Conservation (phyloP, 2,329 filamentous ascomycete genomes). For the Elsinoe australis region DNA sequence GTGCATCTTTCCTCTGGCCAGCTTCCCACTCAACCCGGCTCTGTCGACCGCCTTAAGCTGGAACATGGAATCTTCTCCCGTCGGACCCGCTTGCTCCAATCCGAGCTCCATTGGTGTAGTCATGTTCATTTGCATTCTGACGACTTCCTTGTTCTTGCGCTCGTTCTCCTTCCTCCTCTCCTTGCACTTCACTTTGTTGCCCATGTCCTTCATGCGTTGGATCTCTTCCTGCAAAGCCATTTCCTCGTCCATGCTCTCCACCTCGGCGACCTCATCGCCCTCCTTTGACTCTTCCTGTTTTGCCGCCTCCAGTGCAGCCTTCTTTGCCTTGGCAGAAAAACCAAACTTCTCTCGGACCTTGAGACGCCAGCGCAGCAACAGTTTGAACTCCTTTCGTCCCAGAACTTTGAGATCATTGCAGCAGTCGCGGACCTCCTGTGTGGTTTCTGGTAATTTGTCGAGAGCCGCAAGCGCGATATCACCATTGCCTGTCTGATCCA, state of each 20-base stretch:
- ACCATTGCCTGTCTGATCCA: constrained; percentile 63
- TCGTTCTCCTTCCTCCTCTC: constrained; percentile 85
- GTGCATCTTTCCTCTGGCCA: constrained; percentile 69
- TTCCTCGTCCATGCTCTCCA: constrained; percentile 92
- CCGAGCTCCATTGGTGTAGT: constrained; percentile 91
- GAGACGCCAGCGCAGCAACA: constrained; percentile 80
- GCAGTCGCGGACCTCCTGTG: constrained; percentile 67
- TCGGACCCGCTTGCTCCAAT: constrained; percentile 72
- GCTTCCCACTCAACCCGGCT: constrained; percentile 57
- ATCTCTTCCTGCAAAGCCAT: constrained; percentile 82
- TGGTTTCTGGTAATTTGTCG: constrained; percentile 79
- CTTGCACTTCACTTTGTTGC: constrained; percentile 68
- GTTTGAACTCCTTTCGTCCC: constrained; percentile 89
- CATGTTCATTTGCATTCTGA: constrained; percentile 98
- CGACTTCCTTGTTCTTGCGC: constrained; percentile 83
- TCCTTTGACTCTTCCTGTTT: constrained; percentile 33
- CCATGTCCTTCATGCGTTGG: constrained; percentile 71
- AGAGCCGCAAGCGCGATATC: constrained; percentile 83
- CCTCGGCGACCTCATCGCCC: constrained; percentile 62
- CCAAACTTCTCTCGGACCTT: constrained; percentile 87
- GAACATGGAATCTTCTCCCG: constrained; percentile 79
- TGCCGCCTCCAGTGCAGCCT: constrained; percentile 30
- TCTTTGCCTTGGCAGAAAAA: constrained; percentile 39
- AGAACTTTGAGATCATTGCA: constrained; percentile 82
- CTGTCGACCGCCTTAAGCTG: constrained; percentile 74